These are phyloP conservation scores for Suhomyces coccinellae DNA, from an alignment of 1,139 yeast genomes.

Conservation along the genomic window DNA sequence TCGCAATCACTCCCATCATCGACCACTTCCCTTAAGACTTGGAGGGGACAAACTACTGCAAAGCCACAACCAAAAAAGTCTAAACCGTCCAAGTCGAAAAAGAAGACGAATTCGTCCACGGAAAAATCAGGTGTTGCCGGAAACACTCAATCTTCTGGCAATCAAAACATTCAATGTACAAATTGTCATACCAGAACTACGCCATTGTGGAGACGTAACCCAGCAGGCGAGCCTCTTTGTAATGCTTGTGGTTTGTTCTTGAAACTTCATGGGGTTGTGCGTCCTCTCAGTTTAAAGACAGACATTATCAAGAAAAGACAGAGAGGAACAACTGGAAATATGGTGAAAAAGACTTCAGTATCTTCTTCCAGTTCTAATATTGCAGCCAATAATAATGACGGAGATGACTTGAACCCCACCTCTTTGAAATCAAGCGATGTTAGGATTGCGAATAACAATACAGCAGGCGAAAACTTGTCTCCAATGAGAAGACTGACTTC, in stretches of 20 bases:
- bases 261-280: slow-evolving; percentile 29
- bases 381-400: slow-evolving; percentile 15
- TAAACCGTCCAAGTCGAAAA: slow-evolving; percentile 14
- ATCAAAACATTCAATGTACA: slow-evolving; percentile 20
- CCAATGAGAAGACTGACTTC: slow-evolving; percentile 1
- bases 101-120: slow-evolving; percentile 7
- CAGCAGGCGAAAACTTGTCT: not conserved
- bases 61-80: slow-evolving; percentile 14
- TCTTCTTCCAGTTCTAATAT: not conserved
- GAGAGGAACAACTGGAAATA: slow-evolving; percentile 20
- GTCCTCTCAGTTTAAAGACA: slow-evolving; percentile 31
- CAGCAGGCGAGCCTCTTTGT: slow-evolving; percentile 30
- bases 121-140: not conserved
- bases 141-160: not conserved
- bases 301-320: slow-evolving; percentile 32
- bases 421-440: slow-evolving; percentile 18
- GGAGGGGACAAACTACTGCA: slow-evolving; percentile 6
- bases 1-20: slow-evolving; percentile 15
- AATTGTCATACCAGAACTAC: slow-evolving; percentile 31
- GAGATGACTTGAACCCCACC: slow-evolving; percentile 29
- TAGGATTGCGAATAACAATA: slow-evolving; percentile 11
- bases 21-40: slow-evolving; percentile 8
- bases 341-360: slow-evolving; percentile 12
- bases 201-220: slow-evolving; percentile 30
- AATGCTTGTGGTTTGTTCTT: slow-evolving; percentile 31